Percentiles rank a stretch among this genome's conserved stretches.
phyloP scores from a whole-genome alignment of 176 grass and related monocot species.

The Cenchrus americanus region DNA sequence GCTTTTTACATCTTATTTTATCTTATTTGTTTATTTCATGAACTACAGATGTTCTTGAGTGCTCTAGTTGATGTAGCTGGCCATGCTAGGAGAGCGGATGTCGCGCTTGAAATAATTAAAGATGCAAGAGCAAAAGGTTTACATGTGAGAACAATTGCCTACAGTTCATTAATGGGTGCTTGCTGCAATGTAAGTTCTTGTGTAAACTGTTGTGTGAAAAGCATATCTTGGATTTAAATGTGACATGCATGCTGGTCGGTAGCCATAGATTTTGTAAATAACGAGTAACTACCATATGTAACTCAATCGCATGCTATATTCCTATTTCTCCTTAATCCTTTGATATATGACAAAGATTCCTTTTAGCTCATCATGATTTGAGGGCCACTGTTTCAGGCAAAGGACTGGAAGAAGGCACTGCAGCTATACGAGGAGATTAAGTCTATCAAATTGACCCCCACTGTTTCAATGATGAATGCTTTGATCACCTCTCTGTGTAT shows the following conservation, averaged over 20 bases:
- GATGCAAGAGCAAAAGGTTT: constrained; percentile 83
- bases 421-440: constrained; percentile 89
- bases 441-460: constrained; percentile 70
- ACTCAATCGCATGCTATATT: constrained; percentile 7
- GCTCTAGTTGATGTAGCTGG: constrained; percentile 93
- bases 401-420: constrained; percentile 85
- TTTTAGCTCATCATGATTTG: constrained; percentile 32
- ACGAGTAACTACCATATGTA: background rate
- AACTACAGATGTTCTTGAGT: constrained; percentile 96
- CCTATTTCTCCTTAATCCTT: background rate
- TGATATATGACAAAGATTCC: constrained; percentile 27
- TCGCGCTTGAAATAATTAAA: constrained; percentile 86
- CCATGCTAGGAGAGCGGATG: constrained; percentile 85
- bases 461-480: constrained; percentile 92
- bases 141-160: constrained; percentile 73
- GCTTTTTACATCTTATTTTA: constrained; percentile 21
- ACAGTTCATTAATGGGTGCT: constrained; percentile 96
- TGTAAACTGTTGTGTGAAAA: constrained; percentile 33
- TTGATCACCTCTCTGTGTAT: constrained; percentile 90
- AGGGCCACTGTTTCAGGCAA: constrained; percentile 62
- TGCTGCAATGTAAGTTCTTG: constrained; percentile 88
- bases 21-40: constrained; percentile 44
- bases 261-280: constrained; percentile 22
- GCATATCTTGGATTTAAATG: background rate
- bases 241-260: background rate